phyloP scores from a whole-genome alignment of 2,329 filamentous ascomycete species.

The Metarhizium album region DNA sequence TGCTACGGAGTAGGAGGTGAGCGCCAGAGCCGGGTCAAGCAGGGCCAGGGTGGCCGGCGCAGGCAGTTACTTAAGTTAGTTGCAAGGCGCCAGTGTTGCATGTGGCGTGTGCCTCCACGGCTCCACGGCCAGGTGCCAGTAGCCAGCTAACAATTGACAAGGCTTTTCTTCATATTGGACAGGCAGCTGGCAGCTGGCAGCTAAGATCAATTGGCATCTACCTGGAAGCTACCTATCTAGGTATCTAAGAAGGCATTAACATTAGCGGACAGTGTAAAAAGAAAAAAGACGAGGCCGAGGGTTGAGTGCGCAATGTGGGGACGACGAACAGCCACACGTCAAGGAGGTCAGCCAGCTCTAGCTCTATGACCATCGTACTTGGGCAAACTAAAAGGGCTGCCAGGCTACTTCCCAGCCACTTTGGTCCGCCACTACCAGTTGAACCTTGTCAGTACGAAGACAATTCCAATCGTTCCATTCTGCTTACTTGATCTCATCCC shows the following conservation, averaged over 20 bases:
- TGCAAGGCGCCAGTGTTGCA: not conserved
- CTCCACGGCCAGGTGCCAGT: not conserved
- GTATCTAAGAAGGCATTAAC: not conserved
- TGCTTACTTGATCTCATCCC: no score
- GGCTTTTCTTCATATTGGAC: no score
- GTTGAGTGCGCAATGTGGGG: not conserved
- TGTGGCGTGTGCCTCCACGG: not conserved
- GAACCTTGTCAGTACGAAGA: no score
- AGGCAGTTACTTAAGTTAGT: not conserved
- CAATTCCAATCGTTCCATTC: no score
- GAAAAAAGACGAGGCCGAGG: not conserved
- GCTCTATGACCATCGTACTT: no score
- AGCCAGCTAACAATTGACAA: not conserved
- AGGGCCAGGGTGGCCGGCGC: not conserved
- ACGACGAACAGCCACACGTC: not conserved
- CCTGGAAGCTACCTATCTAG: no score
- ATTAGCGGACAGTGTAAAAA: not conserved
- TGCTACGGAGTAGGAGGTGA: not conserved
- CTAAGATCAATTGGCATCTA: no score
- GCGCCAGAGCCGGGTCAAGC: not conserved
- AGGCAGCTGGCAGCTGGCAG: no score
- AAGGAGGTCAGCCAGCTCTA: no score
- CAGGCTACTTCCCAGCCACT: no score
- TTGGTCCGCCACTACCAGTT: no score
- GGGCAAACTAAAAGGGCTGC: no score